phyloP scores from a whole-genome alignment of 345 rosid species.

The Turritis glabra region DNA sequence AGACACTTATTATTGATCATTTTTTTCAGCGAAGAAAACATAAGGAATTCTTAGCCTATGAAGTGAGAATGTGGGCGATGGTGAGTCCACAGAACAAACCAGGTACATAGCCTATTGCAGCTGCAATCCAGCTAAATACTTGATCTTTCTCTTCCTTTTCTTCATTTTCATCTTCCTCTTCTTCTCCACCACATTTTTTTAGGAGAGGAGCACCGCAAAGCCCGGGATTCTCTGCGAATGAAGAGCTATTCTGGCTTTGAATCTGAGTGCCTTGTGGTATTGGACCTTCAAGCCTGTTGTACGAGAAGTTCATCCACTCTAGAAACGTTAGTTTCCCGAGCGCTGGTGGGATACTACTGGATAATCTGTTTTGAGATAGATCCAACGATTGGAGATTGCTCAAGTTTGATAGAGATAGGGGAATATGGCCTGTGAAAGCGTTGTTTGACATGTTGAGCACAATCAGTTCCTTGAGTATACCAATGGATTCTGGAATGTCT shows the following conservation, averaged over 20 bases:
- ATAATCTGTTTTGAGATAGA: conserved; percentile 20
- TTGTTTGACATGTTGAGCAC: conserved; percentile 32
- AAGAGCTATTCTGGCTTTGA: conserved; percentile 4
- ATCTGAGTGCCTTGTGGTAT: conserved; percentile 23
- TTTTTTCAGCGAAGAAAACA: background rate
- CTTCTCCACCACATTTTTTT: background rate
- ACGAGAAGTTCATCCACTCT: background rate
- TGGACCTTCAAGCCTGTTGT: conserved; percentile 11
- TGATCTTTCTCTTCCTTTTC: background rate
- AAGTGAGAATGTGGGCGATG: conserved; percentile 4
- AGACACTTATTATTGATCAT: background rate
- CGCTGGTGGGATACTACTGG: conserved; percentile 15
- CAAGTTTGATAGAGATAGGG: conserved; percentile 13
- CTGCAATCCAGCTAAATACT: background rate
- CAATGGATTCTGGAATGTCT: conserved; percentile 2
- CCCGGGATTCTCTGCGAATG: background rate
- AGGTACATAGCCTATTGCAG: background rate
- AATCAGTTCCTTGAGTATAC: conserved; percentile 12
- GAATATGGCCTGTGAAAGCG: conserved; percentile 21
- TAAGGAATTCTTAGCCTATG: background rate
- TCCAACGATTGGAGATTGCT: conserved; percentile 29
- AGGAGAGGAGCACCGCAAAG: conserved; percentile 3
- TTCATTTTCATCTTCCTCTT: conserved; percentile 6
- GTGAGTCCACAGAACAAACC: background rate
- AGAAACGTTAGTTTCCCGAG: conserved; percentile 17